These are phyloP conservation scores for Plasmopara viticola DNA, from an alignment of 352 stramenopile species.

Conservation along the genomic window DNA sequence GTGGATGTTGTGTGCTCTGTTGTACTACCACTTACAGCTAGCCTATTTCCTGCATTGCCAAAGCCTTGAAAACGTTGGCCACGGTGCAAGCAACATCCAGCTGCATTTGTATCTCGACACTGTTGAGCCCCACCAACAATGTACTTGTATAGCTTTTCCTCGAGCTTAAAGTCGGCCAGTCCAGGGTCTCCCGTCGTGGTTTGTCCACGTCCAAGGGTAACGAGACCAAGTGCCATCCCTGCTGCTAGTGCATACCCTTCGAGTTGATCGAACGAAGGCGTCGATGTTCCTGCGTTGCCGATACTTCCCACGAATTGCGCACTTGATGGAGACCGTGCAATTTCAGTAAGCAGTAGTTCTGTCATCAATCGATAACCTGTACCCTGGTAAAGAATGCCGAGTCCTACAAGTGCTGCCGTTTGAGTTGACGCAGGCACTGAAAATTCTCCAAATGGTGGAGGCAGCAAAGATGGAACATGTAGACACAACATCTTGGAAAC, in stretches of 20 bases:
- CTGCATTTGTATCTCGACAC: conserved; percentile 33
- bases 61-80: conserved; percentile 59
- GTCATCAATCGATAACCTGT: conserved; percentile 96
- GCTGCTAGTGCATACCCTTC: conserved; percentile 92
- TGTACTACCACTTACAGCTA: conserved; percentile 12
- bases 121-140: conserved; percentile 82
- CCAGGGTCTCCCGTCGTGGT: conserved; percentile 70
- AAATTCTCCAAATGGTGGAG: conserved; percentile 92
- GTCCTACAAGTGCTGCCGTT: conserved; percentile 91
- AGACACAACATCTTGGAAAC: conserved; percentile 98
- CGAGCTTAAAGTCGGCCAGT: conserved; percentile 93
- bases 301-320: conserved; percentile 52
- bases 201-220: conserved; percentile 86
- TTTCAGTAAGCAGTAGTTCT: conserved; percentile 96
- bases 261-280: conserved; percentile 77
- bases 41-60: conserved; percentile 24
- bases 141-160: conserved; percentile 94
- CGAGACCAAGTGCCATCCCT: conserved; percentile 93
- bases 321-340: conserved; percentile 82
- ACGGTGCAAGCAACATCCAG: conserved; percentile 62
- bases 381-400: conserved; percentile 95
- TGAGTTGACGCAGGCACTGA: conserved; percentile 94
- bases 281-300: conserved; percentile 38
- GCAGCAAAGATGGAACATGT: conserved; percentile 95
- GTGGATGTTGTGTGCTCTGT: conserved; percentile 12